phyloP scores from a whole-genome alignment of 306 rosid species.

The Neltuma alba region DNA sequence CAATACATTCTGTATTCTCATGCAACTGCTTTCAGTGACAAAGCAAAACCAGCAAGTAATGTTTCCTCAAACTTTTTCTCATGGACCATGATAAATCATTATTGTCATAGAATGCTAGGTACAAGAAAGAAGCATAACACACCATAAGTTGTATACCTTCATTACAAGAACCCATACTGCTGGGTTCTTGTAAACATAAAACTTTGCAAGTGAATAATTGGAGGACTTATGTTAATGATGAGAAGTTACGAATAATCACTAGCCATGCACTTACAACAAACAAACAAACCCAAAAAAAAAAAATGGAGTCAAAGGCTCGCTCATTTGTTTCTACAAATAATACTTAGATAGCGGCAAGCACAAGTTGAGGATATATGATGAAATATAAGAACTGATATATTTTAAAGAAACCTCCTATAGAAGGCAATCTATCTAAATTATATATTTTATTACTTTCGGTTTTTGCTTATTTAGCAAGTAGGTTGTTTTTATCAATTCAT shows the following conservation, averaged over 20 bases:
- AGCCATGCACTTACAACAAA: background rate
- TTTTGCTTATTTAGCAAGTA: background rate
- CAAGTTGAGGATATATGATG: background rate
- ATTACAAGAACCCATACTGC: constrained; percentile 1
- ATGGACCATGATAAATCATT: constrained; percentile 2
- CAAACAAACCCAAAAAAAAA: background rate
- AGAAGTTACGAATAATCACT: background rate
- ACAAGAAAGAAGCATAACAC: background rate
- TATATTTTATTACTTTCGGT: background rate
- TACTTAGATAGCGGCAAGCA: constrained; percentile 12
- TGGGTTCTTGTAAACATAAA: background rate
- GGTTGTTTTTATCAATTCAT: background rate
- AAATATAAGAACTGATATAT: background rate
- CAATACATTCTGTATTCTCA: background rate
- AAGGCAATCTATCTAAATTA: background rate
- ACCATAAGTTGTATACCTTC: constrained; percentile 16
- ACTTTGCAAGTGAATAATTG: background rate
- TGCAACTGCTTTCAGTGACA: constrained; percentile 8
- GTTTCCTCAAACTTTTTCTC: constrained; percentile 1
- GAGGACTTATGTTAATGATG: background rate
- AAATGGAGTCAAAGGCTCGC: background rate
- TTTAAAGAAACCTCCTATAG: background rate
- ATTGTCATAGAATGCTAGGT: background rate
- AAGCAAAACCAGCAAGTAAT: constrained; percentile 11
- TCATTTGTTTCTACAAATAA: background rate